Evolutionary conservation across 106 monocot genomes (phyloP).

Genomic region (Dendrobium officinale): DNA sequence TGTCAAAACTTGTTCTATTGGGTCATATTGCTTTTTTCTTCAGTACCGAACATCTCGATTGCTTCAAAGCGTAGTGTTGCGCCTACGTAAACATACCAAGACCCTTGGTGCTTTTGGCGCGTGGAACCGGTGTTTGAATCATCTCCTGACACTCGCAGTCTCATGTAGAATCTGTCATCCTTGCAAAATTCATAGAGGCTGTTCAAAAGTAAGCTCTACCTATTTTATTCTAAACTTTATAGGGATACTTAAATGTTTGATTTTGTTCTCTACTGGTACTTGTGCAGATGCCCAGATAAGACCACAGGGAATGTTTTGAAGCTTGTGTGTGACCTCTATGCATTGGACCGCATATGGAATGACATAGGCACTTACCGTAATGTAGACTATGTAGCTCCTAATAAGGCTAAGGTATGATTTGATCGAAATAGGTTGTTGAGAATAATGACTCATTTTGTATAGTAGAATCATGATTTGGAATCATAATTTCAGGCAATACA

Average conservation of each 20-base stretch:
- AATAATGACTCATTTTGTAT: neutral
- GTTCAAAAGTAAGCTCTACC: constrained; percentile 37
- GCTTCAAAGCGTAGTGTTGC: constrained; percentile 68
- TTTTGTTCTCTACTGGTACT: neutral
- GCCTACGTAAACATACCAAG: constrained; percentile 73
- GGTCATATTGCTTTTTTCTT: neutral
- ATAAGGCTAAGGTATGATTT: constrained; percentile 85
- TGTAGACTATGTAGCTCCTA: constrained; percentile 91
- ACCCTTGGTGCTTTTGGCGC: constrained; percentile 85
- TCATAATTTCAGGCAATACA: constrained; percentile 67
- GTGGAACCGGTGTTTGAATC: constrained; percentile 97
- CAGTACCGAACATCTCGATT: constrained; percentile 91
- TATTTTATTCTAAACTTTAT: neutral
- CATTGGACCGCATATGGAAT: constrained; percentile 88
- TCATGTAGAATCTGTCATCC: constrained; percentile 90
- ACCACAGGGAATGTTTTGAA: constrained; percentile 65
- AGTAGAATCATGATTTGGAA: neutral
- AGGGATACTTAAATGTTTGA: neutral
- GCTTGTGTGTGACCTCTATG: constrained; percentile 88
- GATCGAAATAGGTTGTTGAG: neutral
- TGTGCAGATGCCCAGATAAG: constrained; percentile 73
- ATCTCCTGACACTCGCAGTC: constrained; percentile 85
- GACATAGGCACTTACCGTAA: constrained; percentile 93
- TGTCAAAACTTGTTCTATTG: neutral
- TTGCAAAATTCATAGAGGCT: constrained; percentile 77